phyloP scores from a whole-genome alignment of 2,329 filamentous ascomycete genomes.

The Fusarium azukiicola region DNA sequence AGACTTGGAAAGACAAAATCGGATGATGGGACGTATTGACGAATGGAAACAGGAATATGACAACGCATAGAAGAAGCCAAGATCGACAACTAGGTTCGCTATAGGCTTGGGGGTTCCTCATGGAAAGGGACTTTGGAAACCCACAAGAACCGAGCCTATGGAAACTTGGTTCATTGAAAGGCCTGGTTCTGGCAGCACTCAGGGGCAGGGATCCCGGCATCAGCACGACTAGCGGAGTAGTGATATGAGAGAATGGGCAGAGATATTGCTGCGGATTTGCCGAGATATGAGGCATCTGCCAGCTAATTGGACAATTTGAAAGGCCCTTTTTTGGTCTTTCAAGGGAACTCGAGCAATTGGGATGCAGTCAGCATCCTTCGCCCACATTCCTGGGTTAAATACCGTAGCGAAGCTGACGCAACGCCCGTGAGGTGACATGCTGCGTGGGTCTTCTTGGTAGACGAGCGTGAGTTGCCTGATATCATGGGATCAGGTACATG shows the following conservation, averaged over 20 bases:
- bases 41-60: constrained; percentile 45
- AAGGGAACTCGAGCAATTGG: background rate
- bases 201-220: constrained; percentile 36
- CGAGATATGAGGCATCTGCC: constrained; percentile 26
- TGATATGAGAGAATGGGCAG: constrained; percentile 12
- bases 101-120: constrained; percentile 53
- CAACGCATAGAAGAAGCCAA: constrained; percentile 38
- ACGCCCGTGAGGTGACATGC: background rate
- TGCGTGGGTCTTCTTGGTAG: background rate
- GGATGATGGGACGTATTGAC: constrained; percentile 45
- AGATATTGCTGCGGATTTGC: constrained; percentile 17
- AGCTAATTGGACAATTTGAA: background rate
- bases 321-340: background rate
- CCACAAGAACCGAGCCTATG: background rate
- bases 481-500: background rate
- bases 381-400: constrained; percentile 5
- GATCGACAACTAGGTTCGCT: constrained; percentile 42
- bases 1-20: constrained; percentile 46
- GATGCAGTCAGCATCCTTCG: constrained; percentile 9
- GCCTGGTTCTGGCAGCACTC: constrained; percentile 23
- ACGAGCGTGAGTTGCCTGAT: background rate
- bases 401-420: background rate
- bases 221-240: constrained; percentile 37
- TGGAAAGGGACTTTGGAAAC: constrained; percentile 16
- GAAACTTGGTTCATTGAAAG: constrained; percentile 44